These are phyloP conservation scores for Ephemerocybe angulata DNA, from an alignment of 768 basidiomycete species.

Conservation along the genomic window DNA sequence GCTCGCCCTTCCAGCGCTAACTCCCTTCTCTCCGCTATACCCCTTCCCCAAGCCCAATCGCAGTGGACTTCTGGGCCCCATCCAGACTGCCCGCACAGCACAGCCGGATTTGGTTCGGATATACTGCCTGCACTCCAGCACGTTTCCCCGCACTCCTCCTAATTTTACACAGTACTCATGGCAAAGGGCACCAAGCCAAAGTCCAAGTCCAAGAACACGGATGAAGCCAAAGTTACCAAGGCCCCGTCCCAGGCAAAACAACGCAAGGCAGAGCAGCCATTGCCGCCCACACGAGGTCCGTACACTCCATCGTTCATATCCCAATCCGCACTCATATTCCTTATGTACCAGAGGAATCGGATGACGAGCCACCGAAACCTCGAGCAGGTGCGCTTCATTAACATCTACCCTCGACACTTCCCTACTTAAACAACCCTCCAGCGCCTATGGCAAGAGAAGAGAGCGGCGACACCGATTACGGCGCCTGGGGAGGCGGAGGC, in stretches of 20 bases:
- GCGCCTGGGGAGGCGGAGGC: not conserved
- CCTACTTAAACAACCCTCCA: not conserved
- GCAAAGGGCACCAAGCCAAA: conserved; percentile 8
- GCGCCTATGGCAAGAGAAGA: not conserved
- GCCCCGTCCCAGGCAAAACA: not conserved
- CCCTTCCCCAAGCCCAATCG: no score
- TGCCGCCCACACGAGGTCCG: not conserved
- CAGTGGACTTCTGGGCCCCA: no score
- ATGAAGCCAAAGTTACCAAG: conserved; percentile 6
- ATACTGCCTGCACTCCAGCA: not conserved
- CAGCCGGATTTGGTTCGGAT: no score
- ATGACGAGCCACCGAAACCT: no score
- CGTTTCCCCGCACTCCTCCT: not conserved
- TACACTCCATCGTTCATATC: no score
- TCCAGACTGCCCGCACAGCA: no score
- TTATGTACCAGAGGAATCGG: no score
- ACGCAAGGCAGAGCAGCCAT: not conserved
- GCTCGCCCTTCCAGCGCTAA: no score
- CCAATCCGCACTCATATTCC: no score
- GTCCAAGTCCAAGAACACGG: conserved; percentile 1
- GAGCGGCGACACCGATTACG: not conserved
- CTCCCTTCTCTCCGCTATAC: no score
- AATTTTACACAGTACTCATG: not conserved
- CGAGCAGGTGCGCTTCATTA: no score
- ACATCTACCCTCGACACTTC: not conserved